Conservation (phyloP, 1,284 basidiomycete species). For the Amylostereum chailletii region DNA sequence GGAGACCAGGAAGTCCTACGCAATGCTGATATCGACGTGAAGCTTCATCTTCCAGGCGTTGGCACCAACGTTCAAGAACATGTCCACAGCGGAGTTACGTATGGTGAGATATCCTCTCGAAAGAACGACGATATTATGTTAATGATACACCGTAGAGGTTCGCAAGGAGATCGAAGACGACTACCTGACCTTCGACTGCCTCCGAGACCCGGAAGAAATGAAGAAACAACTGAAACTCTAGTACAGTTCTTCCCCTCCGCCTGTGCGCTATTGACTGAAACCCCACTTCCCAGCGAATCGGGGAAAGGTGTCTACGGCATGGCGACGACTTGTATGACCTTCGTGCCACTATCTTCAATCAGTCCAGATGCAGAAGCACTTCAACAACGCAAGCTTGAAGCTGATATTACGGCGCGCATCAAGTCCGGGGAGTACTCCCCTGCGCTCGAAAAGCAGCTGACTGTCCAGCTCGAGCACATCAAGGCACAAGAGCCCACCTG, state of each 20-base stretch:
- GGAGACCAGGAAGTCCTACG: slow-evolving; percentile 32
- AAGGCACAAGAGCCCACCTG: neutral
- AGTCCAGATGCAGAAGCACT: neutral
- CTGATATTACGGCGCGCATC: neutral
- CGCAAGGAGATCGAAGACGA: slow-evolving; percentile 16
- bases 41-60: slow-evolving; percentile 36
- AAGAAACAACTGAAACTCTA: slow-evolving; percentile 22
- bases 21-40: slow-evolving; percentile 26
- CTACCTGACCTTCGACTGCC: slow-evolving; percentile 21
- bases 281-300: neutral
- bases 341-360: neutral
- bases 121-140: neutral
- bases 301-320: neutral
- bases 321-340: slow-evolving; percentile 3
- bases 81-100: slow-evolving; percentile 17
- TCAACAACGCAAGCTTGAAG: neutral
- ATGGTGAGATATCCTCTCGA: slow-evolving; percentile 14
- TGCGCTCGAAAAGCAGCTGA: neutral
- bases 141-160: slow-evolving; percentile 15
- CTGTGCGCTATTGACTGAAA: neutral
- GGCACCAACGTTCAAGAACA: slow-evolving; percentile 46
- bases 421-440: neutral
- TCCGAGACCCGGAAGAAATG: slow-evolving; percentile 18
- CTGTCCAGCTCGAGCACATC: neutral
- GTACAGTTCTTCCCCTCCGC: slow-evolving; percentile 12